phyloP scores from a whole-genome alignment of 2,329 filamentous ascomycete species.

The Dactylonectria macrodidyma region DNA sequence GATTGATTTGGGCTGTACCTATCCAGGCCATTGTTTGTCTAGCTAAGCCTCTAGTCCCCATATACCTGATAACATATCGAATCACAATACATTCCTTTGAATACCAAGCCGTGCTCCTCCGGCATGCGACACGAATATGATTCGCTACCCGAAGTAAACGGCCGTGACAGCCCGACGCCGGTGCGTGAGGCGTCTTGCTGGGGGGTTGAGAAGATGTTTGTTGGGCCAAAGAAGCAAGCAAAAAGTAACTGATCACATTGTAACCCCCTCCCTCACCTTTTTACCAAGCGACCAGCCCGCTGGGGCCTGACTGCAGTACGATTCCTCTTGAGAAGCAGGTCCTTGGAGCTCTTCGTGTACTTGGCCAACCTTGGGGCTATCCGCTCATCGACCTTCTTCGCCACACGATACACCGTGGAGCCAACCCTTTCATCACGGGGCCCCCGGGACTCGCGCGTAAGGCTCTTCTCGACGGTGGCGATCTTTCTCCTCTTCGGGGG shows the following conservation, averaged over 20 bases:
- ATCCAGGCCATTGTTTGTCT: constrained; percentile 2
- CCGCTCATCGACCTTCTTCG: constrained; percentile 59
- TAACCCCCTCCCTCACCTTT: constrained; percentile 24
- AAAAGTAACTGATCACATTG: constrained; percentile 11
- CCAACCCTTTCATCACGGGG: constrained; percentile 66
- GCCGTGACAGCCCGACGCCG: not conserved
- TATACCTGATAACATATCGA: not conserved
- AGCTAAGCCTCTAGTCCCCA: not conserved
- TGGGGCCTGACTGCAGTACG: constrained; percentile 54
- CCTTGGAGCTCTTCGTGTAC: constrained; percentile 59
- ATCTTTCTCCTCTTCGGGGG: constrained; percentile 62
- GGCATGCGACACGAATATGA: constrained; percentile 3
- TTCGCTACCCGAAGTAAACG: not conserved
- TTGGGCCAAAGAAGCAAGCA: constrained; percentile 2
- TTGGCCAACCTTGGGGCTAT: constrained; percentile 65
- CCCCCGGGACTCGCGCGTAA: constrained; percentile 56
- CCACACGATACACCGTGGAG: constrained; percentile 68
- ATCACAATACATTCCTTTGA: not conserved
- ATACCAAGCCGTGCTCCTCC: not conserved
- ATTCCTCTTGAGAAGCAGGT: constrained; percentile 62
- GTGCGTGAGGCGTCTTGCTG: not conserved
- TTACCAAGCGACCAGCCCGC: constrained; percentile 60
- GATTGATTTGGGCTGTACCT: not conserved
- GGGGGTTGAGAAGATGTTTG: not conserved
- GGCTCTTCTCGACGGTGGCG: constrained; percentile 55